phyloP scores from a whole-genome alignment of 805 yeast genomes.

The Yamadazyma tumulicola region DNA sequence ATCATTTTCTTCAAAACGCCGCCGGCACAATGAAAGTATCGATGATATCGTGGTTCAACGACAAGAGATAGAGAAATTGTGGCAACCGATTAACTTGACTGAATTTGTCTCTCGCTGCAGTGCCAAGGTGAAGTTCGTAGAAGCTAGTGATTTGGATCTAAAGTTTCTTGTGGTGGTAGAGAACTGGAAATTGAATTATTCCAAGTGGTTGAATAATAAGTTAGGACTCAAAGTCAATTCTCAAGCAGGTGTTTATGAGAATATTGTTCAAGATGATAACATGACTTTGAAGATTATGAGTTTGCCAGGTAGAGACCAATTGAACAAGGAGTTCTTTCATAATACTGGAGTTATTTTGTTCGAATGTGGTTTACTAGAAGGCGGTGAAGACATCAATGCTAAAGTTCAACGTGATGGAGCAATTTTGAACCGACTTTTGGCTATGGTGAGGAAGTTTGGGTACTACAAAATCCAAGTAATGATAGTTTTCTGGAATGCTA shows the following conservation, averaged over 20 bases:
- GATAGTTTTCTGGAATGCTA: conserved; percentile 41
- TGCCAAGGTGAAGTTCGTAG: conserved; percentile 22
- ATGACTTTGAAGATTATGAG: conserved; percentile 35
- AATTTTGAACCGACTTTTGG: conserved; percentile 32
- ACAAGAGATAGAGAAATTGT: conserved; percentile 34
- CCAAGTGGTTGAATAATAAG: conserved; percentile 50
- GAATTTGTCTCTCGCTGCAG: conserved; percentile 28
- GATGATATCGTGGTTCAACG: conserved; percentile 24
- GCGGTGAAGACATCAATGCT: conserved; percentile 14
- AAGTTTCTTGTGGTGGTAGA: conserved; percentile 43
- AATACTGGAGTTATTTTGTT: conserved; percentile 44
- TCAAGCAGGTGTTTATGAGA: conserved; percentile 24
- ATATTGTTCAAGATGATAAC: conserved; percentile 20
- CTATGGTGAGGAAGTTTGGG: conserved; percentile 32
- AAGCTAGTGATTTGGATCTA: conserved; percentile 19
- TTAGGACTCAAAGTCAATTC: conserved; percentile 33
- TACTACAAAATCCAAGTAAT: conserved; percentile 38
- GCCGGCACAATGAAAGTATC: conserved; percentile 12
- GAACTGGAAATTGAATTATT: conserved; percentile 45
- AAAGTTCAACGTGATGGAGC: conserved; percentile 37
- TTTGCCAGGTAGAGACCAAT: conserved; percentile 36
- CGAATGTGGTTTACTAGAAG: conserved; percentile 46
- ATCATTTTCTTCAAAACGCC: conserved; percentile 8
- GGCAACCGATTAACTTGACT: conserved; percentile 46
- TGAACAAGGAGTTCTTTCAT: conserved; percentile 35